phyloP scores from a whole-genome alignment of 495 filamentous ascomycete genomes.

The Xylaria grammica region DNA sequence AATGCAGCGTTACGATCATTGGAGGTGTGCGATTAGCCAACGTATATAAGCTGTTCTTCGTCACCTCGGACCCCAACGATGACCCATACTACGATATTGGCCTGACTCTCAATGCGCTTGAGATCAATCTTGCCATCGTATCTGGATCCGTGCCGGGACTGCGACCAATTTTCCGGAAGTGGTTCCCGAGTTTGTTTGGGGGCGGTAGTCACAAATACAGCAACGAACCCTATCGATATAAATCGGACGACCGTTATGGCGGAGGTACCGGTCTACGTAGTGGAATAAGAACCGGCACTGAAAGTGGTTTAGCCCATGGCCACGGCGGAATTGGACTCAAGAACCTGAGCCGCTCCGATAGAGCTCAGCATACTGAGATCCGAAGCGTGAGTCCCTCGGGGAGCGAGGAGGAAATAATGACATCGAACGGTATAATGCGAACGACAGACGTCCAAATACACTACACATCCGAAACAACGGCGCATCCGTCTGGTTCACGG shows the following conservation, averaged over 20 bases:
- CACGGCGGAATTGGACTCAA: conserved; percentile 12
- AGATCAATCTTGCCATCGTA: conserved; percentile 50
- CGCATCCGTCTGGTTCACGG: background rate
- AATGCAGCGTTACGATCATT: conserved; percentile 45
- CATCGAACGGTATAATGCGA: conserved; percentile 17
- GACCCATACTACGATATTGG: conserved; percentile 39
- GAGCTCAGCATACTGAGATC: conserved; percentile 5
- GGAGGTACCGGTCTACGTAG: background rate
- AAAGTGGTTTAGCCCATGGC: background rate
- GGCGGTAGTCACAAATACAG: conserved; percentile 2
- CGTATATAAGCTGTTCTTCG: conserved; percentile 26
- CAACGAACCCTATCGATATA: background rate
- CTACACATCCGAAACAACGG: background rate
- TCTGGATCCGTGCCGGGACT: conserved; percentile 38
- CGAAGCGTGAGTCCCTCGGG: conserved; percentile 10
- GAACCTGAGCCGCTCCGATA: conserved; percentile 4
- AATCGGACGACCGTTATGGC: background rate
- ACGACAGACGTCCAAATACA: conserved; percentile 11
- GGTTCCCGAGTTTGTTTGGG: conserved; percentile 27
- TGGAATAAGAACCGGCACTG: background rate
- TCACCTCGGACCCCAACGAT: conserved; percentile 1
- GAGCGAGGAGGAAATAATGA: conserved; percentile 20
- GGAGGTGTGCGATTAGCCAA: conserved; percentile 28
- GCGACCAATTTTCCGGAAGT: conserved; percentile 25
- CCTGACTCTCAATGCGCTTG: conserved; percentile 45